Evolutionary conservation across 1,139 yeast species (phyloP).

Genomic region (Geotrichum macrosporum): DNA sequence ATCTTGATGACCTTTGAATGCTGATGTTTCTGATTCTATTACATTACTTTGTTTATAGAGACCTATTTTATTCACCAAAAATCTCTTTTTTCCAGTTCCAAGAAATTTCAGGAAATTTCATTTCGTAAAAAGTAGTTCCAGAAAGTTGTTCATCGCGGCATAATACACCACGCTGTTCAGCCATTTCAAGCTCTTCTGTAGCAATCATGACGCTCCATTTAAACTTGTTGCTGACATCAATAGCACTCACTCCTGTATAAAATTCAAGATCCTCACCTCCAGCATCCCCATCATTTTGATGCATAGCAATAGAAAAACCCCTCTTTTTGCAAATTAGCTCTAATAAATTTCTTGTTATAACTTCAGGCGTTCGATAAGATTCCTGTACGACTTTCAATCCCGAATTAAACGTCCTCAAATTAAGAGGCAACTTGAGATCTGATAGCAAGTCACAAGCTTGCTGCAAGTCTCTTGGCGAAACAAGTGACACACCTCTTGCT

Average conservation of each 20-base stretch:
- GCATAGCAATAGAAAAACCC: neutral
- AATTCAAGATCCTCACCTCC: neutral
- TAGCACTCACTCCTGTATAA: slow-evolving; percentile 44
- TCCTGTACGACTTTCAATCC: slow-evolving; percentile 49
- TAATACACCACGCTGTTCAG: slow-evolving; percentile 53
- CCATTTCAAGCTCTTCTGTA: slow-evolving; percentile 60
- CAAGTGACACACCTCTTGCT: slow-evolving; percentile 54
- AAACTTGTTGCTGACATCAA: slow-evolving; percentile 51
- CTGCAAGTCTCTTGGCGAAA: slow-evolving; percentile 55
- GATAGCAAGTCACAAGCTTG: slow-evolving; percentile 51
- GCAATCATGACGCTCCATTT: slow-evolving; percentile 70
- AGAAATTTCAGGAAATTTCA: slow-evolving; percentile 19
- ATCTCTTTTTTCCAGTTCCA: slow-evolving; percentile 15
- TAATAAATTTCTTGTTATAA: slow-evolving; percentile 36
- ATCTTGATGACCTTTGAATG: neutral
- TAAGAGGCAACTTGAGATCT: slow-evolving; percentile 45
- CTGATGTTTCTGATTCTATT: slow-evolving; percentile 1
- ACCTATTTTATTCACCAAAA: slow-evolving; percentile 15
- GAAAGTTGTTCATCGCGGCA: slow-evolving; percentile 64
- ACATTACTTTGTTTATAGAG: no score
- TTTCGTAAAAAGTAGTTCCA: slow-evolving; percentile 48
- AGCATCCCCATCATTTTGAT: neutral
- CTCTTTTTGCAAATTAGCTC: slow-evolving; percentile 34
- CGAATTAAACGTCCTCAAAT: slow-evolving; percentile 40
- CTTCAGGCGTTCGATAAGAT: slow-evolving; percentile 36